These are phyloP conservation scores for Sanchytrium tribonematis DNA, from an alignment of 371 early-diverging fungal genomes.

Conservation along the genomic window DNA sequence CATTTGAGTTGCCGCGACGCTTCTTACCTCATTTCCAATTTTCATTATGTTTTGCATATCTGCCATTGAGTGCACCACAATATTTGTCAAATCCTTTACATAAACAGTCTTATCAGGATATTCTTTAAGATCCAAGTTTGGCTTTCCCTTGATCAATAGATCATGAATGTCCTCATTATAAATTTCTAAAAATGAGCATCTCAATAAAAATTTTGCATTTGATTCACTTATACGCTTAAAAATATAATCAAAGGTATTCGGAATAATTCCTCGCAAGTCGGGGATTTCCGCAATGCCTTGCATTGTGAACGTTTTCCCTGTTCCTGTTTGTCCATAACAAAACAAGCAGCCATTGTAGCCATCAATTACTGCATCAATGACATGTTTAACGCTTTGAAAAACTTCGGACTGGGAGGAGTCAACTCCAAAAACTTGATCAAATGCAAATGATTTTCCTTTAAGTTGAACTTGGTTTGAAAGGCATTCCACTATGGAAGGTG, in stretches of 20 bases:
- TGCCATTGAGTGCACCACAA: slow-evolving; percentile 63
- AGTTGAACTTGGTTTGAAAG: no score
- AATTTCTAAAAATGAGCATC: slow-evolving; percentile 80
- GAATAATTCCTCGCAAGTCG: slow-evolving; percentile 72
- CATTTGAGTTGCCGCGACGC: slow-evolving; percentile 84
- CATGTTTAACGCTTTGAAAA: slow-evolving; percentile 28
- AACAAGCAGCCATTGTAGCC: slow-evolving; percentile 84
- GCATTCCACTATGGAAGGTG: no score
- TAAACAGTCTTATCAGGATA: slow-evolving; percentile 77
- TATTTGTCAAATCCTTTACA: slow-evolving; percentile 76
- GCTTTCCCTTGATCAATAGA: slow-evolving; percentile 54
- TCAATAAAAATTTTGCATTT: slow-evolving; percentile 71
- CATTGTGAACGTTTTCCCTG: slow-evolving; percentile 43
- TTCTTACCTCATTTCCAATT: slow-evolving; percentile 56
- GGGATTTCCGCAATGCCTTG: slow-evolving; percentile 46
- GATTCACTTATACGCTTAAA: slow-evolving; percentile 47
- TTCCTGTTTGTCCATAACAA: slow-evolving; percentile 60
- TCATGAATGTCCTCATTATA: slow-evolving; percentile 95
- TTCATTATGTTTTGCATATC: slow-evolving; percentile 85
- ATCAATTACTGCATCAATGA: slow-evolving; percentile 29
- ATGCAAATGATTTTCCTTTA: slow-evolving; percentile 34
- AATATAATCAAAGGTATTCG: slow-evolving; percentile 47
- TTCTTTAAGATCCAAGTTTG: slow-evolving; percentile 77
- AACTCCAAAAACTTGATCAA: slow-evolving; percentile 73
- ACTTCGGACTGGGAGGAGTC: slow-evolving; percentile 45